Conservation (phyloP, 192 early-diverging fungal species). For the Polychytrium aggregatum region DNA sequence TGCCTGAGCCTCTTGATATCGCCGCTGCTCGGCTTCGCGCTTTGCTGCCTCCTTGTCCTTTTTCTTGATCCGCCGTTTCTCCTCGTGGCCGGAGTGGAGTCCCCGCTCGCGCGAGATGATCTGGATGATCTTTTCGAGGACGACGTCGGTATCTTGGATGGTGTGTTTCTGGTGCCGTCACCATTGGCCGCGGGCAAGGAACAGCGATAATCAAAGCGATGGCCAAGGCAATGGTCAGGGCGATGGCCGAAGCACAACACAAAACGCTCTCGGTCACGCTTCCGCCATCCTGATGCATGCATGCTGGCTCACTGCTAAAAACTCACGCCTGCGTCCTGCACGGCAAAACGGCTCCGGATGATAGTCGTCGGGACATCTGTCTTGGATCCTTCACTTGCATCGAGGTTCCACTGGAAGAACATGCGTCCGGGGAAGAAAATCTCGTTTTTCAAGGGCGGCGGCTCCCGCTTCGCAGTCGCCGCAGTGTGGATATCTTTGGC, state of each 20-base stretch:
- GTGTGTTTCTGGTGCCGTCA: conserved; percentile 8
- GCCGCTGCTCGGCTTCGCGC: conserved; percentile 7
- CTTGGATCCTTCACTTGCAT: conserved; percentile 29
- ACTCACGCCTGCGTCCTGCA: conserved; percentile 23
- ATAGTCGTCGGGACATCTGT: conserved; percentile 57
- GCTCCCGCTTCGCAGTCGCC: conserved; percentile 17
- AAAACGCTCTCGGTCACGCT: not conserved
- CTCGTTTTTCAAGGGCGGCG: conserved; percentile 46
- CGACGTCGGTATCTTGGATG: conserved; percentile 41
- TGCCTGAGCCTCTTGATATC: not conserved
- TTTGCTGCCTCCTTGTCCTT: conserved; percentile 22
- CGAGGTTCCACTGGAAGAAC: conserved; percentile 59
- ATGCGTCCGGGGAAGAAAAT: conserved; percentile 67
- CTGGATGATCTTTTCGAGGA: conserved; percentile 60
- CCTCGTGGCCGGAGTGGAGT: conserved; percentile 8
- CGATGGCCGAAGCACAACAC: not conserved
- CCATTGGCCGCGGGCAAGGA: not conserved
- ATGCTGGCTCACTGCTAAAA: not conserved
- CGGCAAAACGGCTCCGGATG: conserved; percentile 65
- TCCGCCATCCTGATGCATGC: no score
- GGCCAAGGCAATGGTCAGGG: no score
- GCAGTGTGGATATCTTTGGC: conserved; percentile 38
- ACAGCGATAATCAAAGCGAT: not conserved
- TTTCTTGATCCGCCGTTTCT: conserved; percentile 29
- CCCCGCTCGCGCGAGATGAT: conserved; percentile 39